These are phyloP conservation scores for Exserohilum turcica DNA, from an alignment of 2,329 filamentous ascomycete species.

Conservation along the genomic window DNA sequence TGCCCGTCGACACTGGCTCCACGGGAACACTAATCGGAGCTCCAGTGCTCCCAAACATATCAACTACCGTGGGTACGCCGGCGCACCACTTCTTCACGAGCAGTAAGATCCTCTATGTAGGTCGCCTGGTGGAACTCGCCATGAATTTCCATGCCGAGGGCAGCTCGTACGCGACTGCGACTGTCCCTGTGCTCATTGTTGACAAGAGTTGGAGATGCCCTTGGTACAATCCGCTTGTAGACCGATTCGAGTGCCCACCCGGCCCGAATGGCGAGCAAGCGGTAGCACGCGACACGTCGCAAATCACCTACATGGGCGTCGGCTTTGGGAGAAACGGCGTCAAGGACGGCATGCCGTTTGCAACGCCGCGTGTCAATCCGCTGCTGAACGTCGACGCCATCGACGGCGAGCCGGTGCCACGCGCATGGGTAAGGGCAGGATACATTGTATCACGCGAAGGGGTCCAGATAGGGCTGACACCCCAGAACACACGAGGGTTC, in stretches of 20 bases:
- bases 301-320: conserved; percentile 46
- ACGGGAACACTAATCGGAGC: conserved; percentile 44
- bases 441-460: conserved; percentile 40
- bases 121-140: conserved; percentile 36
- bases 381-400: conserved; percentile 44
- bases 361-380: conserved; percentile 38
- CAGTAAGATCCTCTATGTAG: conserved; percentile 43
- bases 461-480: conserved; percentile 38
- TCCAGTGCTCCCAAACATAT: conserved; percentile 36
- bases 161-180: conserved; percentile 29
- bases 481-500: conserved; percentile 26
- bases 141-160: conserved; percentile 34
- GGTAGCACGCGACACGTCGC: conserved; percentile 28
- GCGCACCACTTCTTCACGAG: conserved; percentile 43
- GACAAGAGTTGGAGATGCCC: conserved; percentile 42
- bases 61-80: conserved; percentile 28
- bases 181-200: conserved; percentile 39
- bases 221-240: conserved; percentile 41
- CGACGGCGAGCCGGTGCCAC: conserved; percentile 22
- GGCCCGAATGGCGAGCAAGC: conserved; percentile 36
- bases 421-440: conserved; percentile 23
- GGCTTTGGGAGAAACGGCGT: conserved; percentile 42
- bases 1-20: conserved; percentile 45
- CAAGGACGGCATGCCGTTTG: conserved; percentile 37
- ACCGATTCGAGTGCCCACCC: conserved; percentile 35